Base-by-base conservation (phyloP, 2,329 filamentous ascomycete species). In the Neurospora sp. region DNA sequence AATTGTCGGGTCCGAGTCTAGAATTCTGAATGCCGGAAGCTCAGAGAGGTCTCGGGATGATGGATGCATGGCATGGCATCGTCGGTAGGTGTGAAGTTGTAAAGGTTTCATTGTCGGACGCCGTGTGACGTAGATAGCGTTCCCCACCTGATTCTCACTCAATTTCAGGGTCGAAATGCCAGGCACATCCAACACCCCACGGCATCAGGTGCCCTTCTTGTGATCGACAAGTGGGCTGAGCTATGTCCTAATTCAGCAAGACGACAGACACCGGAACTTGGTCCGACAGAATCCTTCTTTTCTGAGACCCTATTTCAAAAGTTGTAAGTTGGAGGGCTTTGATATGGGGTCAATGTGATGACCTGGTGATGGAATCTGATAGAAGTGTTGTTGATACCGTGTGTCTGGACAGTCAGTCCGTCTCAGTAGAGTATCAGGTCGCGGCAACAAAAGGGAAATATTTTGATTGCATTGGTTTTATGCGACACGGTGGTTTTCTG, bases 401-500 rank as follows among this genome's bases (percentile, higher is more conserved):
- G 62, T 52, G 11, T 52, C 12, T 23, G 23, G 36, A n/a, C 28
- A 43, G 19, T 69, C 62, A 68, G 66, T n/a, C 23, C 37, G 67
- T 39, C 39, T n/a, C 57, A 19, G 67, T 15, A 33, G 52, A 62
- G 52, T 62, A 33, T 33, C 52, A 62, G 23, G 52, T 62, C 23
- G 28, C 52, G 28, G 15, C 23, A 33, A 33, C 28, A 33, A 23
- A 46, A 62, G 23, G 36, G 36, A 33, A 33, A 6, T n/a, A 19
- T 66, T 70, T 68, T 71, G 40, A 67, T 70, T 71, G 68, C 57
- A 40, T 39, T 67, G 67, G 66, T 66, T 8, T 68, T 71, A 70
- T 71, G 70, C 69, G 67, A 70, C 67, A 46, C 43, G 38, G 39
- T 38, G 33, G 57, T 41, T 38, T 40, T 40, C 23, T n/a, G 65